phyloP scores from a whole-genome alignment of 2,329 filamentous ascomycete species.

The Penicillium vulpinum region DNA sequence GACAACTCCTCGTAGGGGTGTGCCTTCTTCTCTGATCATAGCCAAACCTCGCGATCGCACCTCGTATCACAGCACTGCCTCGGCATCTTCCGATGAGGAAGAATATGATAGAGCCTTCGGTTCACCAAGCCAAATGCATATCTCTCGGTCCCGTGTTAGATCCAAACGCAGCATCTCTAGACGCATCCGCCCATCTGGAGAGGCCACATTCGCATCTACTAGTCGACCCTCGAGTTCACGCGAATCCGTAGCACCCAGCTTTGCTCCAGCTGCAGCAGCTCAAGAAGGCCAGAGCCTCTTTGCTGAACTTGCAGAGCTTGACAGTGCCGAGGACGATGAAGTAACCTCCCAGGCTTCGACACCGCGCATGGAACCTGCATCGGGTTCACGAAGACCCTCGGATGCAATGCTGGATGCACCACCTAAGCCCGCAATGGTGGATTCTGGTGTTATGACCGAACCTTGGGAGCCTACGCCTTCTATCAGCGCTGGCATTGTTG shows the following conservation, averaged over 20 bases:
- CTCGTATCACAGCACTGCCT: conserved; percentile 84
- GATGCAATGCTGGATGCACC: conserved; percentile 26
- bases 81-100: conserved; percentile 77
- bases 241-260: conserved; percentile 56
- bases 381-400: conserved; percentile 35
- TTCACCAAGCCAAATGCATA: conserved; percentile 65
- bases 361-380: conserved; percentile 35
- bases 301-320: conserved; percentile 82
- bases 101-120: conserved; percentile 61
- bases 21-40: conserved; percentile 41
- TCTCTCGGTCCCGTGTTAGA: conserved; percentile 70
- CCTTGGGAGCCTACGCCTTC: conserved; percentile 49
- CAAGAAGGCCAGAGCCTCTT: conserved; percentile 75
- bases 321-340: conserved; percentile 67
- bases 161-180: conserved; percentile 64
- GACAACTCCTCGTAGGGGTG: conserved; percentile 41
- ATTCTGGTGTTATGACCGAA: conserved; percentile 64
- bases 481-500: conserved; percentile 1
- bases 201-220: conserved; percentile 42
- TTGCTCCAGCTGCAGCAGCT: conserved; percentile 49
- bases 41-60: conserved; percentile 57
- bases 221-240: conserved; percentile 44
- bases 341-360: conserved; percentile 46
- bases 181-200: conserved; percentile 55
- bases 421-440: conserved; percentile 53